Evolutionary conservation across 768 basidiomycete genomes (phyloP), one percentile per base, ranked within the genome.

Genomic region (Amanita polypyramis): DNA sequence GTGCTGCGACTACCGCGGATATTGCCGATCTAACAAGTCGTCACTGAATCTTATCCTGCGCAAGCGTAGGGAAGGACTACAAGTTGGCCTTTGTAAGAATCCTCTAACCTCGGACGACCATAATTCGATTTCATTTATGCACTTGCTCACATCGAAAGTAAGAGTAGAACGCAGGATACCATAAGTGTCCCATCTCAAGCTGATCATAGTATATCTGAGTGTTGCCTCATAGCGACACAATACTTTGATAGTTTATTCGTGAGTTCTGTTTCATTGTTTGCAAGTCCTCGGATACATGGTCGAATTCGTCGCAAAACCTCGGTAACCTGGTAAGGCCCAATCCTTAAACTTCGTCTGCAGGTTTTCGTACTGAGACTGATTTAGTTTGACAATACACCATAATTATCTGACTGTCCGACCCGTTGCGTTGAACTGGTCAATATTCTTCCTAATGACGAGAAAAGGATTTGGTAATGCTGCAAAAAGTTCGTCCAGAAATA

Each of bases 381-480:
- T 47, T 47, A 47, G 27, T 47, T 47, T 47, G 46, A 47, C 46
- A 47, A 47, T 37, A 20, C 29, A 29, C 46, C 29, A 39, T 47
- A 47, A 38, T 37, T 39, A 39, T 29, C 36, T 38, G 45, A 17
- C 17, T 34, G 9, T 7, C 19, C 8, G 33, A 19, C 9, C 20
- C 27, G 20, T 43, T 10, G 14, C 10, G 34, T 12, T 35, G 34
- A 3, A 35, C 3, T 35, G 34, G 4, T 35, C 15, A 11, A 35
- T 12, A 35, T 35, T 11, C 9, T 27, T 27, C 11, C 12, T n/a
- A 6, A 41, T n/a, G 10, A 20, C 25, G 40, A 27, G 12, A 25
- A 35, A 35, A 35, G 34, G 34, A 14, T 4, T 10, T 17, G 3
- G 34, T 4, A 7, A 27, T 7, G 25, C 7, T 7, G 25, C 25